A percentile compares a stretch with the other conserved stretches of the same genome.
These are phyloP conservation scores for Rutstroemia sp. DNA, from an alignment of 2,329 filamentous ascomycete genomes.

Conservation along the genomic window DNA sequence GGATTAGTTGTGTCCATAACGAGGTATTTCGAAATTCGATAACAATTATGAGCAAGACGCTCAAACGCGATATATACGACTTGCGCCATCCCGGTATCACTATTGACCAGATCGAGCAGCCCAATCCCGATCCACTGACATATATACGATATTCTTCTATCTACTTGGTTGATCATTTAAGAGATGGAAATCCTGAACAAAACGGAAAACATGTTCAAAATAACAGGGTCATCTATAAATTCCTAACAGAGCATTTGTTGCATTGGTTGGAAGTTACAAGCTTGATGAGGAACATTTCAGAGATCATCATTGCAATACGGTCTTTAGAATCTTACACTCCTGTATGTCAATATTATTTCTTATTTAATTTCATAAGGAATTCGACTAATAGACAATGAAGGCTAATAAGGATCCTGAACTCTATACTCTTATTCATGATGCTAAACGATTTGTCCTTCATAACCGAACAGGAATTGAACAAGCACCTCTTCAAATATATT, in stretches of 20 bases:
- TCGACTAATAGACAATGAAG: not conserved
- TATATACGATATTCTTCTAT: too few species aligned
- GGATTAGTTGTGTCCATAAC: too few species aligned
- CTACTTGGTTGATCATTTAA: too few species aligned
- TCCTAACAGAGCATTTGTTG: not conserved
- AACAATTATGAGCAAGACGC: too few species aligned
- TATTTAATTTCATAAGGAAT: not conserved
- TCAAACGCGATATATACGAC: too few species aligned
- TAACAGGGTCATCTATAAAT: not conserved
- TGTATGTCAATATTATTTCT: not conserved
- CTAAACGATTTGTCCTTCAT: not conserved
- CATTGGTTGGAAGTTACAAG: not conserved
- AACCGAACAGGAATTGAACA: constrained; percentile 1
- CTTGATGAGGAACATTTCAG: not conserved
- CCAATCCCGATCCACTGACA: too few species aligned
- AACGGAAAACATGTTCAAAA: too few species aligned
- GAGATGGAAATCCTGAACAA: not conserved
- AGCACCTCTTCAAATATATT: constrained; percentile 1
- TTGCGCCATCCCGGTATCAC: too few species aligned
- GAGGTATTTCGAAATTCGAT: too few species aligned
- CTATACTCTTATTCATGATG: not conserved
- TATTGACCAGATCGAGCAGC: too few species aligned
- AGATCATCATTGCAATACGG: not conserved
- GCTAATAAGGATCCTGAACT: not conserved
- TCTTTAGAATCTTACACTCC: not conserved